Evolutionary conservation across 768 basidiomycete genomes (phyloP).

Genomic region (Russula foetens): DNA sequence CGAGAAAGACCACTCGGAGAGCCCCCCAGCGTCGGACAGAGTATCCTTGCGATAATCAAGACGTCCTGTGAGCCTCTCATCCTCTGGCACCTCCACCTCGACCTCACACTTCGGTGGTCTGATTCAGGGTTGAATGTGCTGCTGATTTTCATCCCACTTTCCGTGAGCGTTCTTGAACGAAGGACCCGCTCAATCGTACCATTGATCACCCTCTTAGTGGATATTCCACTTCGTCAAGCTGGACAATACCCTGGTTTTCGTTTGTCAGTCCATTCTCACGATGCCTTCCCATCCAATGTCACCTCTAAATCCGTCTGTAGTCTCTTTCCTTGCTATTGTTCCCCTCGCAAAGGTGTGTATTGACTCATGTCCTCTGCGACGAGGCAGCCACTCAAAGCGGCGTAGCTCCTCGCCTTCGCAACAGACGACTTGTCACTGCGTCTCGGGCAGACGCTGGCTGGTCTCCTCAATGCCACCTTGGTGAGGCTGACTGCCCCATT

Average conservation of each 20-base stretch:
- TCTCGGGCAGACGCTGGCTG: slow-evolving; percentile 77
- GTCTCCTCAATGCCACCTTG: slow-evolving; percentile 78
- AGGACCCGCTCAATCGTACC: background rate
- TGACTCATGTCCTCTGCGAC: background rate
- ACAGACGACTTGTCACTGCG: slow-evolving; percentile 80
- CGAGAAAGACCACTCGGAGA: slow-evolving; percentile 28
- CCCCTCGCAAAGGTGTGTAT: slow-evolving; percentile 65
- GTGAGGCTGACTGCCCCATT: slow-evolving; percentile 29
- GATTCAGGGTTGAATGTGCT: slow-evolving; percentile 59
- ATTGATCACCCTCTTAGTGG: slow-evolving; percentile 44
- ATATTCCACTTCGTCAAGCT: slow-evolving; percentile 52
- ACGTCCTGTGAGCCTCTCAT: slow-evolving; percentile 44
- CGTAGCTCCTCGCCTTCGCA: slow-evolving; percentile 68
- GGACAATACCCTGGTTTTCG: slow-evolving; percentile 56
- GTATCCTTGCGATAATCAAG: slow-evolving; percentile 44
- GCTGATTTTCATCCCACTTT: slow-evolving; percentile 62
- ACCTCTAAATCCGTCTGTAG: slow-evolving; percentile 28
- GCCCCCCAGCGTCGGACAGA: slow-evolving; percentile 38
- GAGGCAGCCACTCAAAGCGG: background rate
- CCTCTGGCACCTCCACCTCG: background rate
- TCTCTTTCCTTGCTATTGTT: slow-evolving; percentile 75
- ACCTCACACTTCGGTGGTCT: background rate
- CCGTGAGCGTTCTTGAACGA: slow-evolving; percentile 33
- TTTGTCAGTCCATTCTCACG: slow-evolving; percentile 43
- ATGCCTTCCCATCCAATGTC: background rate